These are phyloP conservation scores for Neolentinus lepideus DNA, from an alignment of 1,284 basidiomycete species.

Conservation along the genomic window DNA sequence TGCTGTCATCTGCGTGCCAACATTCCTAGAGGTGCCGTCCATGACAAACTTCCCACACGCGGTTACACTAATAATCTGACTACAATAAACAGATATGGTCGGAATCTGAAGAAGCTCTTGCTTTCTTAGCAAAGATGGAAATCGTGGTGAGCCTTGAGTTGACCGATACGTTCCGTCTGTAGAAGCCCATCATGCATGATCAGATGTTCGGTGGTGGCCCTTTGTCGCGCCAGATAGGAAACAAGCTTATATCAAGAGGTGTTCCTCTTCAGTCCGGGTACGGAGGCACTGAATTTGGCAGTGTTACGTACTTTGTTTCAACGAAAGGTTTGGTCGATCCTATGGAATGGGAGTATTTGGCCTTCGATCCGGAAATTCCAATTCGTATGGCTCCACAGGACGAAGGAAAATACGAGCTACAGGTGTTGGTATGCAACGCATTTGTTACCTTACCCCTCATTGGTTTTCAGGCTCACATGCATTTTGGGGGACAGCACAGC, in stretches of 20 bases:
- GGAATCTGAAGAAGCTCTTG: neutral
- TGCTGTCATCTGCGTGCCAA: constrained; percentile 10
- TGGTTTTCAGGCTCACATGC: too few species aligned
- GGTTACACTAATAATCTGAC: neutral
- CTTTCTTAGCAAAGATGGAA: neutral
- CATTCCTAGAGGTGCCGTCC: constrained; percentile 14
- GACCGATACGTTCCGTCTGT: neutral
- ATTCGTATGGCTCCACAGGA: constrained; percentile 21
- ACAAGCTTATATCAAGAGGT: neutral
- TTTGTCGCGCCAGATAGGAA: neutral
- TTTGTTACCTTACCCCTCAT: too few species aligned
- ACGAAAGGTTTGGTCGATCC: constrained; percentile 8
- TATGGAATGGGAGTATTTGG: constrained; percentile 24
- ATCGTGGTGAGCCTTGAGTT: neutral
- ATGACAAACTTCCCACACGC: neutral
- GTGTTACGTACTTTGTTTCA: neutral
- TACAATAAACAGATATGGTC: neutral
- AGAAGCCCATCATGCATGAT: too few species aligned
- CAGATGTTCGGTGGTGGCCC: constrained; percentile 7
- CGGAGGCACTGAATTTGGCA: constrained; percentile 14
- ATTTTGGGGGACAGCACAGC: constrained; percentile 11
- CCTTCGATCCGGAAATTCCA: constrained; percentile 11
- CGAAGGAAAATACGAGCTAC: constrained; percentile 23
- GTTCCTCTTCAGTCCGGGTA: constrained; percentile 5
- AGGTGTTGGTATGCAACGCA: constrained; percentile 21